Evolutionary conservation across 2,329 filamentous ascomycete genomes (phyloP).

Genomic region (Fusarium newnesense): DNA sequence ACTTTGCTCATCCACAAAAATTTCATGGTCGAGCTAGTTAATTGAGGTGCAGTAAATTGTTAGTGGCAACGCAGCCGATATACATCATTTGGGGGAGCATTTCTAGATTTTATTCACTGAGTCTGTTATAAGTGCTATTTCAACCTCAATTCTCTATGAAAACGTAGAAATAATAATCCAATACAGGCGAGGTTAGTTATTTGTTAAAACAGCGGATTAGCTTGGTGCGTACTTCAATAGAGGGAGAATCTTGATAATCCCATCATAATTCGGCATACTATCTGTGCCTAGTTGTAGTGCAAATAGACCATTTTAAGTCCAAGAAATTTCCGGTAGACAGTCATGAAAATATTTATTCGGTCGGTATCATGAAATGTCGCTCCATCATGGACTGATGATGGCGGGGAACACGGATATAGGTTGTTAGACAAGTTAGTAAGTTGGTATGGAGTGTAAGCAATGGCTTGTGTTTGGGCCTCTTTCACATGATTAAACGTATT

Average conservation of each 20-base stretch:
- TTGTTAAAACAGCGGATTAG: not conserved
- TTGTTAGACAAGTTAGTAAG: not conserved
- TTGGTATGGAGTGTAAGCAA: not conserved
- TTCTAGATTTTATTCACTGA: not conserved
- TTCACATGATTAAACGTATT: conserved; percentile 13
- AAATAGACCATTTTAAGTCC: not conserved
- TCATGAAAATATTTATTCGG: not conserved
- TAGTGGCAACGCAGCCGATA: conserved; percentile 20
- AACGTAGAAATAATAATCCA: not conserved
- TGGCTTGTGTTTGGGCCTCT: not conserved
- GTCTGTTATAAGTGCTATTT: no score
- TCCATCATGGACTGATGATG: conserved; percentile 5
- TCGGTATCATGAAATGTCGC: not conserved
- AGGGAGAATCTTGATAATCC: not conserved
- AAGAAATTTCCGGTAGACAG: not conserved
- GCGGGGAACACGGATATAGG: not conserved
- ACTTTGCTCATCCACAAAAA: conserved; percentile 33
- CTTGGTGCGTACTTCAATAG: no score
- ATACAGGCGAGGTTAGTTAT: no score
- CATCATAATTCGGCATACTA: not conserved
- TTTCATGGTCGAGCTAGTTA: conserved; percentile 6
- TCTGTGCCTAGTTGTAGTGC: not conserved
- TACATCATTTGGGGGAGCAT: not conserved
- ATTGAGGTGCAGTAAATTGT: conserved; percentile 27
- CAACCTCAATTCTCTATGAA: not conserved